Percentiles rank a stretch among this genome's conserved stretches.
These are phyloP conservation scores for Talaromyces sp. DNA, from an alignment of 2,329 filamentous ascomycete species.

Conservation along the genomic window DNA sequence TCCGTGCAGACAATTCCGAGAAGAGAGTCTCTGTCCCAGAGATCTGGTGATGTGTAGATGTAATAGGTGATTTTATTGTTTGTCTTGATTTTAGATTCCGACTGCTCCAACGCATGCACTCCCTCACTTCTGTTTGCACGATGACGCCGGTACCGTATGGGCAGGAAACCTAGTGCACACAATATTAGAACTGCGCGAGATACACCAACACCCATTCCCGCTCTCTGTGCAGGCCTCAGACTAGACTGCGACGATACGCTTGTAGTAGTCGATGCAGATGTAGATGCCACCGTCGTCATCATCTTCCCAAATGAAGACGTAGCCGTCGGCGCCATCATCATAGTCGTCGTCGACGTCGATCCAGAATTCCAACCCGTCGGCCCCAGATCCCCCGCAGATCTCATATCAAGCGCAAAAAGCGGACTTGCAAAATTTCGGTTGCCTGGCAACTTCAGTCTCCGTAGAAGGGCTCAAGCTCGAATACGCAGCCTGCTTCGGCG, in stretches of 20 bases:
- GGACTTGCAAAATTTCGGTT: conserved; percentile 6
- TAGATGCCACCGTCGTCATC: neutral
- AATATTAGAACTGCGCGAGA: neutral
- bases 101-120: neutral
- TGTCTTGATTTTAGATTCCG: neutral
- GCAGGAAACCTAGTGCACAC: neutral
- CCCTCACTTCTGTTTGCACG: neutral
- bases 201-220: neutral
- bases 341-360: neutral
- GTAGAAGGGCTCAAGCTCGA: neutral
- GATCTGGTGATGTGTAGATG: neutral
- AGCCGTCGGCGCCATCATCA: neutral
- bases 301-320: neutral
- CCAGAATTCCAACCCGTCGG: conserved; percentile 13
- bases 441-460: neutral
- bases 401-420: conserved; percentile 6
- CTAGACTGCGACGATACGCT: neutral
- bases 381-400: neutral
- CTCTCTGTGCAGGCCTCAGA: neutral
- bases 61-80: neutral
- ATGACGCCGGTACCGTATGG: neutral
- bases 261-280: neutral
- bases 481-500: conserved; percentile 14
- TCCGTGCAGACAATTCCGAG: neutral
- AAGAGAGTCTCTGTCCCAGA: neutral